Evolutionary conservation across 768 basidiomycete species (phyloP).

Genomic region (Coprinellus aureogranulatus): DNA sequence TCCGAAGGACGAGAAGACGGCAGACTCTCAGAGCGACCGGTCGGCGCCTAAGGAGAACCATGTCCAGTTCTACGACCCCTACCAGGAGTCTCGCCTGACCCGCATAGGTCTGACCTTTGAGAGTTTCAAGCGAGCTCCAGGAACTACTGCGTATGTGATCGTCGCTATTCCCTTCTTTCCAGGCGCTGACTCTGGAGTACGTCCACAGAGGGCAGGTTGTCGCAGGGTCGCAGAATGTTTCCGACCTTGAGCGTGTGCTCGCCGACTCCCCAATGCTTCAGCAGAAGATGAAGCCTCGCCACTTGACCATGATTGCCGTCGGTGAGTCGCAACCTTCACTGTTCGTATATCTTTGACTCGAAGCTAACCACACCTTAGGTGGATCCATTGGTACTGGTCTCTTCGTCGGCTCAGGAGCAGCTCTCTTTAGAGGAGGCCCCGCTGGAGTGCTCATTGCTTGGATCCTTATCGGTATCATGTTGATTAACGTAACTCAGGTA

Average conservation of each 20-base stretch:
- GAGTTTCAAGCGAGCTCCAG: constrained; percentile 48
- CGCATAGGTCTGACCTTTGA: constrained; percentile 42
- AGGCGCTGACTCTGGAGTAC: background rate
- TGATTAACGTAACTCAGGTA: constrained; percentile 49
- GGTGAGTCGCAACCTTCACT: constrained; percentile 26
- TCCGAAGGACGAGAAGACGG: constrained; percentile 21
- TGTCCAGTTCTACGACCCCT: constrained; percentile 44
- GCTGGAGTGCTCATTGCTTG: constrained; percentile 44
- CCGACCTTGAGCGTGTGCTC: constrained; percentile 33
- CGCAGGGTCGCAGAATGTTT: constrained; percentile 31
- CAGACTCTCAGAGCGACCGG: constrained; percentile 27
- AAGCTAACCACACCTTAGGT: constrained; percentile 32
- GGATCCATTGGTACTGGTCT: constrained; percentile 49
- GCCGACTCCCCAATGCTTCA: constrained; percentile 46
- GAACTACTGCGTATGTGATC: constrained; percentile 42
- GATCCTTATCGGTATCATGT: constrained; percentile 46
- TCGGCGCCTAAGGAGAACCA: constrained; percentile 18
- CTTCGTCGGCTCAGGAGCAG: constrained; percentile 45
- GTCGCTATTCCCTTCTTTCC: background rate
- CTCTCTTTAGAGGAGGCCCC: constrained; percentile 39
- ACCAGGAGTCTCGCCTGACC: constrained; percentile 44
- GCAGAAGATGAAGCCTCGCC: constrained; percentile 48
- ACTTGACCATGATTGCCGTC: constrained; percentile 48
- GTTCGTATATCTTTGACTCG: background rate
- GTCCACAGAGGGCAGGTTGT: constrained; percentile 36